Conservation (phyloP, 2,329 filamentous ascomycete genomes). For the Fusarium sublunatum region DNA sequence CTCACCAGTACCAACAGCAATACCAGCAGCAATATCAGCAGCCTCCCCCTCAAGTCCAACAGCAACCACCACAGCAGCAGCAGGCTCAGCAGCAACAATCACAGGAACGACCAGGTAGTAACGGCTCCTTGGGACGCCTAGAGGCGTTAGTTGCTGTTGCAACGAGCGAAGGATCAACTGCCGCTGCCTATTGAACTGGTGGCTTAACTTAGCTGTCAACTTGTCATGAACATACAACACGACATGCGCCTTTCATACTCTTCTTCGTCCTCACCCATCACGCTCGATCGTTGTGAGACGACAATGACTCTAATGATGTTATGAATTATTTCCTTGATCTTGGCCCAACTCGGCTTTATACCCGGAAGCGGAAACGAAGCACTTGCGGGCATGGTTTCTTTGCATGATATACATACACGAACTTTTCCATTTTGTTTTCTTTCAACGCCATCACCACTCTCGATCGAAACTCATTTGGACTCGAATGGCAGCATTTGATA, state of each 20-base stretch:
- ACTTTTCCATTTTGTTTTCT: constrained; percentile 16
- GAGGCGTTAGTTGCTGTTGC: constrained; percentile 59
- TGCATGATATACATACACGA: constrained; percentile 42
- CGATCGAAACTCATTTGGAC: constrained; percentile 10
- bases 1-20: constrained; percentile 46
- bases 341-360: constrained; percentile 24
- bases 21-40: constrained; percentile 10
- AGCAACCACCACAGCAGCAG: constrained; percentile 23
- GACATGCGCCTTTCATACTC: background rate
- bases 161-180: constrained; percentile 57
- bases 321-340: constrained; percentile 35
- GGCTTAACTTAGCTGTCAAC: background rate
- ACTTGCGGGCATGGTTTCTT: constrained; percentile 35
- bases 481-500: constrained; percentile 33
- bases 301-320: constrained; percentile 43
- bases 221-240: background rate
- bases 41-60: constrained; percentile 22
- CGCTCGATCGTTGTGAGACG: constrained; percentile 14
- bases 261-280: background rate
- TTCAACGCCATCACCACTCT: constrained; percentile 35
- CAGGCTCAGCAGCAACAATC: constrained; percentile 27
- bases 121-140: constrained; percentile 53
- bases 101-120: constrained; percentile 46
- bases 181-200: constrained; percentile 52
- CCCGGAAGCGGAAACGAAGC: constrained; percentile 35